A percentile compares a stretch with the other conserved stretches of the same genome.
These are phyloP conservation scores for Magnaporthiopsis incrustans DNA, from an alignment of 2,329 filamentous ascomycete species.

Conservation along the genomic window DNA sequence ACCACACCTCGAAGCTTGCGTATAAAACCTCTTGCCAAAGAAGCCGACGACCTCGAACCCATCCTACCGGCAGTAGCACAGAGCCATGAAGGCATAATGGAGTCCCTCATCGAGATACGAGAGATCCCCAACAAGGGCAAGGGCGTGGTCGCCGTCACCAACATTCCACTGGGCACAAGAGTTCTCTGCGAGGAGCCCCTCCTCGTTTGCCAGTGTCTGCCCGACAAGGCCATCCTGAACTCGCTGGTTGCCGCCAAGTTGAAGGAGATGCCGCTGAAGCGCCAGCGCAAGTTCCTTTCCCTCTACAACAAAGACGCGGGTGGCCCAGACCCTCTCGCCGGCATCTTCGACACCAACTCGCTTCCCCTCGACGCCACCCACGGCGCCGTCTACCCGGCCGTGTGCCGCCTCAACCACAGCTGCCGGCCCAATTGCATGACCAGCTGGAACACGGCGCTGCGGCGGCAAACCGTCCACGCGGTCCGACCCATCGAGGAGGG, in stretches of 20 bases:
- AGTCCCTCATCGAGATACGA: background rate
- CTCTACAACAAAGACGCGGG: background rate
- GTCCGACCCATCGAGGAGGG: conserved; percentile 9
- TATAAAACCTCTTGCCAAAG: too few relatives aligned
- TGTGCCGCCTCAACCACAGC: conserved; percentile 2
- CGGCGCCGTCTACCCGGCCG: conserved; percentile 1
- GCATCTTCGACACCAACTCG: background rate
- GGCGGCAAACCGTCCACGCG: background rate
- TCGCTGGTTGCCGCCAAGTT: background rate
- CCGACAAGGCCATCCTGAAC: background rate
- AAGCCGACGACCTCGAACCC: too few relatives aligned
- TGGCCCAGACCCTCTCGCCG: background rate
- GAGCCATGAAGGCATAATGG: too few relatives aligned
- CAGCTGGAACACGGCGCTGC: background rate
- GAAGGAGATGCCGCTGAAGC: too few relatives aligned
- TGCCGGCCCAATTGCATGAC: background rate
- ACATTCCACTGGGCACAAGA: background rate
- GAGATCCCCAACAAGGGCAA: background rate
- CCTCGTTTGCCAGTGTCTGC: background rate
- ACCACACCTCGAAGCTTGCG: too few relatives aligned
- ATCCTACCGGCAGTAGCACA: too few relatives aligned
- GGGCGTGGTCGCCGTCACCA: background rate
- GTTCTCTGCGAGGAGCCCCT: background rate
- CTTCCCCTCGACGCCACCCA: background rate
- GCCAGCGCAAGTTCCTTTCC: background rate